Conservation (phyloP, 306 rosid species). For the Cucurbita maxima region DNA sequence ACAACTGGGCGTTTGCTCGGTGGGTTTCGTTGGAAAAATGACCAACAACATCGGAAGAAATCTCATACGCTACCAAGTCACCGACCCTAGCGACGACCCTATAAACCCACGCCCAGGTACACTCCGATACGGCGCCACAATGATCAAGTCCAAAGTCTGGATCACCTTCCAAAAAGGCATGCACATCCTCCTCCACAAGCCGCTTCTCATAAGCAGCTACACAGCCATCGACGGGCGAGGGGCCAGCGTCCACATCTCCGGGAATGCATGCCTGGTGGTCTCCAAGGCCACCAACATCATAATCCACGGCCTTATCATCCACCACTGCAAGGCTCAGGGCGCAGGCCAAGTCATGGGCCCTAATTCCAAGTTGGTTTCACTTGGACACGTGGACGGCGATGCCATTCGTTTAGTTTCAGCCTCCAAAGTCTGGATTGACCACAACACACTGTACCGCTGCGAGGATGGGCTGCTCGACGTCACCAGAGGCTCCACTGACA, state of each 20-base stretch:
- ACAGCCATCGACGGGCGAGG: constrained; percentile 35
- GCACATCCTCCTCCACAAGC: constrained; percentile 18
- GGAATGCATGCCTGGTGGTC: constrained; percentile 25
- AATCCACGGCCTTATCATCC: constrained; percentile 28
- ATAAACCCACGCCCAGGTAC: constrained; percentile 22
- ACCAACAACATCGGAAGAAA: constrained; percentile 20
- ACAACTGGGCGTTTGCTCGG: constrained; percentile 20
- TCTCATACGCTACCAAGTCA: constrained; percentile 16
- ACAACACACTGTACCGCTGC: constrained; percentile 24
- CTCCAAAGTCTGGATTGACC: constrained; percentile 35
- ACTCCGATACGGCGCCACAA: constrained; percentile 21
- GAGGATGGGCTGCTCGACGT: constrained; percentile 30
- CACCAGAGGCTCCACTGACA: constrained; percentile 25
- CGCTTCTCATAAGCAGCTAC: constrained; percentile 29
- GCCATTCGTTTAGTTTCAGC: constrained; percentile 22
- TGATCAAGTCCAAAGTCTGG: constrained; percentile 27
- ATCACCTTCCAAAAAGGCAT: constrained; percentile 27
- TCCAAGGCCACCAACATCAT: constrained; percentile 16
- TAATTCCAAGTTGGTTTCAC: neutral
- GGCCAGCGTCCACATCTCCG: constrained; percentile 20
- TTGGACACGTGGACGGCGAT: constrained; percentile 28
- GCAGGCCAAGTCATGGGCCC: constrained; percentile 20
- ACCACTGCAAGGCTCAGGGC: constrained; percentile 23
- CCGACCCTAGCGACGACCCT: constrained; percentile 24
- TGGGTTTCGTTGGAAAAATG: constrained; percentile 34